These are phyloP conservation scores for Acidomyces sp. DNA, from an alignment of 495 filamentous ascomycete species.

Conservation along the genomic window DNA sequence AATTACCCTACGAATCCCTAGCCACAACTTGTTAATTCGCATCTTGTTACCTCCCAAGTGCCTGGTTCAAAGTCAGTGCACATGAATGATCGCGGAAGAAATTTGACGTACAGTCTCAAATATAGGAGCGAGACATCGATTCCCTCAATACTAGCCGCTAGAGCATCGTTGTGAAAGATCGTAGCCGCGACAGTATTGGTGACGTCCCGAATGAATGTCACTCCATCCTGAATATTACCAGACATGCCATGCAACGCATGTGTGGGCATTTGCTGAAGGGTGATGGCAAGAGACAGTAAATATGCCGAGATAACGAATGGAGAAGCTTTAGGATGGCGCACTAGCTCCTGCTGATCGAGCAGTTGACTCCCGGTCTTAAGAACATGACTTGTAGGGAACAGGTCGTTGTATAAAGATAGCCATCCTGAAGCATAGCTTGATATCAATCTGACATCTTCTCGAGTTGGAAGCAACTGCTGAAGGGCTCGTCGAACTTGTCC, in stretches of 20 bases:
- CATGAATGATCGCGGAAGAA: no score
- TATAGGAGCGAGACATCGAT: conserved; percentile 7
- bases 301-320: not conserved
- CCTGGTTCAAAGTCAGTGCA: conserved; percentile 1
- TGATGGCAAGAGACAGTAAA: conserved; percentile 1
- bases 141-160: conserved; percentile 3
- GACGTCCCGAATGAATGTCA: conserved; percentile 1
- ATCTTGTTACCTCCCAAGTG: conserved; percentile 1
- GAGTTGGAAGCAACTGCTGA: no score
- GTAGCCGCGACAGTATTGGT: conserved; percentile 3
- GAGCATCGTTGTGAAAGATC: conserved; percentile 2
- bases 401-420: no score
- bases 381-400: no score
- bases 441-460: no score
- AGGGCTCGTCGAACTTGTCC: no score
- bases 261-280: conserved; percentile 1
- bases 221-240: conserved; percentile 3
- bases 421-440: no score
- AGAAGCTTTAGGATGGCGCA: not conserved
- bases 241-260: conserved; percentile 2
- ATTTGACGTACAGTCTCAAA: conserved; percentile 4
- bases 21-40: conserved; percentile 8
- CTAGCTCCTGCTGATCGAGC: not conserved
- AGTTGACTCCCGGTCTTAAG: not conserved
- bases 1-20: conserved; percentile 5